Evolutionary conservation across 345 rosid species (phyloP).

Genomic region (Dipteronia dyeriana): DNA sequence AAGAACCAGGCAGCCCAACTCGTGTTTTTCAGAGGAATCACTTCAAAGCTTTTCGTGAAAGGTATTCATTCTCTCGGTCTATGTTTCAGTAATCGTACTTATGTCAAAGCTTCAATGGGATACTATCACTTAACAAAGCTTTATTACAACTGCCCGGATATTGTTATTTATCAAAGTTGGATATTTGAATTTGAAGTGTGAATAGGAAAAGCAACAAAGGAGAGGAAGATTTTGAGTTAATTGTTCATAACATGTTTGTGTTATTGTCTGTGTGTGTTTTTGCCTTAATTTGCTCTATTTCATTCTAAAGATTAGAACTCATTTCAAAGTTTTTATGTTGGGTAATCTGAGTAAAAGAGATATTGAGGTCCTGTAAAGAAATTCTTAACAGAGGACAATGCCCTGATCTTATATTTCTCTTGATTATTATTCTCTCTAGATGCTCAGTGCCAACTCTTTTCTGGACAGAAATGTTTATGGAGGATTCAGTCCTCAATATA

Average conservation of each 20-base stretch:
- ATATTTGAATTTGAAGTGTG: too few relatives aligned
- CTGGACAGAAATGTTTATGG: background rate
- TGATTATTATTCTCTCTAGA: background rate
- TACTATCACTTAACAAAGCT: too few relatives aligned
- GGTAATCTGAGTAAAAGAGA: too few relatives aligned
- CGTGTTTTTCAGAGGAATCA: constrained; percentile 29
- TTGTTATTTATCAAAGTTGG: too few relatives aligned
- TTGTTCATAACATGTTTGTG: too few relatives aligned
- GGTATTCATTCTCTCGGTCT: constrained; percentile 18
- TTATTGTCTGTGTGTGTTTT: too few relatives aligned
- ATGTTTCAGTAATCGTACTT: background rate
- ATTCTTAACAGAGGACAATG: too few relatives aligned
- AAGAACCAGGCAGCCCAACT: constrained; percentile 17
- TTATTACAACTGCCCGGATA: too few relatives aligned
- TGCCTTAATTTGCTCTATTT: background rate
- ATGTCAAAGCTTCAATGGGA: too few relatives aligned
- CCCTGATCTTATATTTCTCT: background rate
- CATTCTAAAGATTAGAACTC: background rate
- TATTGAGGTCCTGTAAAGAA: too few relatives aligned
- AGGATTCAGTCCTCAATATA: background rate
- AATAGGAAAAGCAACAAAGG: too few relatives aligned
- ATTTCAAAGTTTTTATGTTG: background rate
- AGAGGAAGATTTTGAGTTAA: too few relatives aligned
- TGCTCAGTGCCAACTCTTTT: background rate
- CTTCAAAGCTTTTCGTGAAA: constrained; percentile 43